Percentiles rank a stretch among this genome's conserved stretches.
These are phyloP conservation scores for Sugiyamaella lignohabitans DNA, from an alignment of 805 yeast species.

Conservation along the genomic window DNA sequence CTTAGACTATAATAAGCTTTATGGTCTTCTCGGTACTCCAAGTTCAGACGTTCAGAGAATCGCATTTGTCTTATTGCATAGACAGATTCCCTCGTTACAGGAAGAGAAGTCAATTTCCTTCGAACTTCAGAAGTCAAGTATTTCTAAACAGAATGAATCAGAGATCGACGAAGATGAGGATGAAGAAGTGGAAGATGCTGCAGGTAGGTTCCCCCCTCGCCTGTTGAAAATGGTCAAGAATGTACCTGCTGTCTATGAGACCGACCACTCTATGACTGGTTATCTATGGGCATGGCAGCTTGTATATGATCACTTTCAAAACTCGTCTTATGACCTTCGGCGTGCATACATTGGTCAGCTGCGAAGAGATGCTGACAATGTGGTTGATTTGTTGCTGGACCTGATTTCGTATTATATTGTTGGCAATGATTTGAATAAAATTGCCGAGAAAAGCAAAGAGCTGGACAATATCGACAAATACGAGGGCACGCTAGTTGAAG, in stretches of 20 bases:
- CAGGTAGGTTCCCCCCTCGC: constrained; percentile 7
- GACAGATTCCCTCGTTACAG: constrained; percentile 16
- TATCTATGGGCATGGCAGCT: constrained; percentile 52
- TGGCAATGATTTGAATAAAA: constrained; percentile 17
- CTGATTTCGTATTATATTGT: constrained; percentile 40
- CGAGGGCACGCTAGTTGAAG: constrained; percentile 18
- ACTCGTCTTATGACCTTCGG: constrained; percentile 59
- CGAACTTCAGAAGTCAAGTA: constrained; percentile 36
- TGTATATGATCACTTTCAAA: constrained; percentile 53
- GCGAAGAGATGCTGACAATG: constrained; percentile 35
- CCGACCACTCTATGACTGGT: constrained; percentile 21
- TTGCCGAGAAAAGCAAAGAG: constrained; percentile 14
- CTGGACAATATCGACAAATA: constrained; percentile 10
- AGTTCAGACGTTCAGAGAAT: constrained; percentile 11
- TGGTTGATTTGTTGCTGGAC: constrained; percentile 46
- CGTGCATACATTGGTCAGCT: constrained; percentile 54
- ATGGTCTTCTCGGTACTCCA: constrained; percentile 31
- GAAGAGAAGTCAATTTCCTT: constrained; percentile 30
- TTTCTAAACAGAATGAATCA: neutral
- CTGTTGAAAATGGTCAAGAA: constrained; percentile 2
- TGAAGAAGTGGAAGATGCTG: constrained; percentile 21
- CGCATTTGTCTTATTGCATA: constrained; percentile 19
- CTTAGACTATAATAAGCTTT: constrained; percentile 25
- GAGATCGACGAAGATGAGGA: constrained; percentile 22
- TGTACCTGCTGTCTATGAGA: constrained; percentile 17